phyloP scores from a whole-genome alignment of 148 eudicot genomes.

The Polygonum aviculare region DNA sequence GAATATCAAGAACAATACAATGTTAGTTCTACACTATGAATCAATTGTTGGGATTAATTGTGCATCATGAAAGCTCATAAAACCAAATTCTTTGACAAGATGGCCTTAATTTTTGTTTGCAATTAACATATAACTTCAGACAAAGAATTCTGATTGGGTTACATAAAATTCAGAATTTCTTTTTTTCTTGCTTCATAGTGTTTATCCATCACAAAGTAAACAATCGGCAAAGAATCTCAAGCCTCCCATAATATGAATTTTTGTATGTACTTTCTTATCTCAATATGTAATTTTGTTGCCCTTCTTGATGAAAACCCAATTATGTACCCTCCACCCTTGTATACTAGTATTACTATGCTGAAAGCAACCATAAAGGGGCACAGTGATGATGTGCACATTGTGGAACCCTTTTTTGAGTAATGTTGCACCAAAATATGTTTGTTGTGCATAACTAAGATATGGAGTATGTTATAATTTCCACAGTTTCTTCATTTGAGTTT shows the following conservation, averaged over 20 bases:
- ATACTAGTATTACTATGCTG: not conserved
- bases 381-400: not conserved
- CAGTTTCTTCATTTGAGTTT: not conserved
- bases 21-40: slow-evolving; percentile 3
- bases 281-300: not conserved
- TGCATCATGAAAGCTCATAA: not conserved
- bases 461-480: not conserved
- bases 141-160: not conserved
- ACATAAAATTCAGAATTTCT: not conserved
- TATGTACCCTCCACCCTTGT: not conserved
- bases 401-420: not conserved
- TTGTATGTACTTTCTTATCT: not conserved
- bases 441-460: not conserved
- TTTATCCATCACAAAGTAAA: not conserved
- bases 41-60: not conserved
- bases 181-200: not conserved
- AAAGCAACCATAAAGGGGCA: not conserved
- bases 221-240: not conserved
- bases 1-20: slow-evolving; percentile 63
- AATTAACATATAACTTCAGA: not conserved
- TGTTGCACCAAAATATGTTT: not conserved
- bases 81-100: not conserved
- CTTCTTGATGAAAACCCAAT: too few relatives aligned
- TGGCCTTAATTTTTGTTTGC: not conserved
- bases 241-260: not conserved